Conservation (phyloP, 208 protist species). For the Wallacemonas collosoma region DNA sequence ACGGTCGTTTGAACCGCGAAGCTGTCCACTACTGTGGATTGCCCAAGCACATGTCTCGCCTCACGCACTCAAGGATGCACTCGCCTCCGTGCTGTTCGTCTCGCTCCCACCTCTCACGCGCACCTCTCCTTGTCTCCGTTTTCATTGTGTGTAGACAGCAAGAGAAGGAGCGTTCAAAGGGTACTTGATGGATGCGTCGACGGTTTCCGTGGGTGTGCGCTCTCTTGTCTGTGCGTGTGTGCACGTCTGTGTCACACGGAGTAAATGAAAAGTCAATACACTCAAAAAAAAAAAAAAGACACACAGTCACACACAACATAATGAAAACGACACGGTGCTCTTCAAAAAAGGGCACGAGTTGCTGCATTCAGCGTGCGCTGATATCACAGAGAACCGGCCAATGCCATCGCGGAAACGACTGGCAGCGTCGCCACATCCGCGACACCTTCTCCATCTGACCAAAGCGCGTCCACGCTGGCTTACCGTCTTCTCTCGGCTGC, state of each 20-base stretch:
- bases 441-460: too few relatives aligned
- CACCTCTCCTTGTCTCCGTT: not conserved
- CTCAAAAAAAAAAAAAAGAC: not conserved
- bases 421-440: too few relatives aligned
- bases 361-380: too few relatives aligned
- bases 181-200: not conserved
- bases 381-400: too few relatives aligned
- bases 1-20: too few relatives aligned
- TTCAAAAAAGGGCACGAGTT: not conserved
- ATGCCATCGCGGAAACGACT: too few relatives aligned
- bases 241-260: not conserved
- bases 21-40: too few relatives aligned
- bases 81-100: not conserved
- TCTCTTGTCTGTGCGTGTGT: too few relatives aligned
- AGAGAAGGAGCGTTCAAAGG: not conserved
- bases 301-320: not conserved
- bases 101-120: not conserved
- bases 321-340: not conserved
- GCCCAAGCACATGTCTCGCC: too few relatives aligned
- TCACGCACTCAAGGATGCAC: too few relatives aligned
- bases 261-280: constrained; percentile 9
- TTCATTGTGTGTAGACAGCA: not conserved
- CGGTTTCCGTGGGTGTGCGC: not conserved
- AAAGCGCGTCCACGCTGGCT: too few relatives aligned
- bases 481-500: too few relatives aligned